A percentile compares a stretch with the other conserved stretches of the same genome.
phyloP scores from a whole-genome alignment of 768 basidiomycete species.

The Austroboletus eburneus region DNA sequence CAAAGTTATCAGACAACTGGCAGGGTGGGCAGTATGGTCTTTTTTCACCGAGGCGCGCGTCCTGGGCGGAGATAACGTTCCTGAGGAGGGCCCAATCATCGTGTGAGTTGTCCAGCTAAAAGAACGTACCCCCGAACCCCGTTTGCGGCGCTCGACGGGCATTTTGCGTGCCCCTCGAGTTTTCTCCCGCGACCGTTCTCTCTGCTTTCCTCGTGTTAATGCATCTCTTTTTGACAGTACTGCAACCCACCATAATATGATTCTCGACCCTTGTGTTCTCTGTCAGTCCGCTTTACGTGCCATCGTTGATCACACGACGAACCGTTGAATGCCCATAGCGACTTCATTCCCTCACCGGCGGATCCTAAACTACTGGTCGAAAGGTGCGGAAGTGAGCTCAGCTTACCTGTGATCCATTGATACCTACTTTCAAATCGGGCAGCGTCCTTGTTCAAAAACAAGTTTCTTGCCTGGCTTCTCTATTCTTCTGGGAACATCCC shows the following conservation, averaged over 20 bases:
- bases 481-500: slow-evolving; percentile 95
- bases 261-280: slow-evolving; percentile 79
- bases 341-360: slow-evolving; percentile 77
- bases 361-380: slow-evolving; percentile 91
- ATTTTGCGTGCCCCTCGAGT: background rate
- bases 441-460: slow-evolving; percentile 81
- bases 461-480: slow-evolving; percentile 66
- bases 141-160: slow-evolving; percentile 3
- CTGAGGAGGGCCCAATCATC: slow-evolving; percentile 83
- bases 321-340: slow-evolving; percentile 42
- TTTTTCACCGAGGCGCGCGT: slow-evolving; percentile 90
- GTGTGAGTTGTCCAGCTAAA: slow-evolving; percentile 53
- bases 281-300: slow-evolving; percentile 47
- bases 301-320: slow-evolving; percentile 13
- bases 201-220: slow-evolving; percentile 10
- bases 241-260: slow-evolving; percentile 94
- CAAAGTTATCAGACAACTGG: slow-evolving; percentile 64
- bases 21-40: slow-evolving; percentile 69
- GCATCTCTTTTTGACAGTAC: slow-evolving; percentile 42
- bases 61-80: slow-evolving; percentile 86
- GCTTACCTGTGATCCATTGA: slow-evolving; percentile 10
- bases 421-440: slow-evolving; percentile 14
- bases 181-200: background rate
- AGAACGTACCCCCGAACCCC: background rate
- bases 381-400: slow-evolving; percentile 48